phyloP scores from a whole-genome alignment of 139 green algal genomes.

The Chlamydomonas applanata region DNA sequence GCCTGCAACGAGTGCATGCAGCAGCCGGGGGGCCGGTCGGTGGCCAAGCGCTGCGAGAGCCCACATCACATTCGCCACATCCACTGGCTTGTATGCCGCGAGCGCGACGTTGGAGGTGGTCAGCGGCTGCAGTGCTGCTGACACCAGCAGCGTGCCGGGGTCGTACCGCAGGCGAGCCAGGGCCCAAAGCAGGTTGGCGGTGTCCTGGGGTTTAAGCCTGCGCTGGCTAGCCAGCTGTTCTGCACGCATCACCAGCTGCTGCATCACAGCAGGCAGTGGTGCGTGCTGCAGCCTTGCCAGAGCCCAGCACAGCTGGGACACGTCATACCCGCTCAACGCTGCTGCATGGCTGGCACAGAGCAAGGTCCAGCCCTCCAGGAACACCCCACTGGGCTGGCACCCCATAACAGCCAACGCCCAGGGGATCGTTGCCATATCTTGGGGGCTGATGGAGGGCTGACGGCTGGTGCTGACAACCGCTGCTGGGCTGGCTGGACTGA shows the following conservation, averaged over 20 bases:
- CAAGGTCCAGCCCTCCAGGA: not conserved
- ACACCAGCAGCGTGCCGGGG: not conserved
- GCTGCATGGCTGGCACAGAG: not conserved
- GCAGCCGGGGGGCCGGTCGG: not conserved
- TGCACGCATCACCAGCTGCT: not conserved
- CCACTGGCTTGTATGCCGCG: conserved; percentile 3
- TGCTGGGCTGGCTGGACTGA: not conserved
- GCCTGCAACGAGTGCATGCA: not conserved
- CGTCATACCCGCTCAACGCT: not conserved
- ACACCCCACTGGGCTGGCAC: not conserved
- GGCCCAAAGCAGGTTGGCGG: conserved; percentile 1
- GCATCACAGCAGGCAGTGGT: not conserved
- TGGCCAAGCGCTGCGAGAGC: not conserved
- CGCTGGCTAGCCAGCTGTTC: not conserved
- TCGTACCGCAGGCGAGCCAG: conserved; percentile 1
- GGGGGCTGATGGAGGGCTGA: not conserved
- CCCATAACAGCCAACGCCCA: not conserved
- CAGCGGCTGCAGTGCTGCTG: not conserved
- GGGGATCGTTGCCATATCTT: not conserved
- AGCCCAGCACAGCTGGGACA: not conserved
- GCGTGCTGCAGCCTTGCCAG: not conserved
- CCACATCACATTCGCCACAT: not conserved
- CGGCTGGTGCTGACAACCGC: not conserved
- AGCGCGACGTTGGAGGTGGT: not conserved
- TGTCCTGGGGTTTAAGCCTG: conserved; percentile 1